Conservation (phyloP, 306 rosid genomes). For the Corylus americana region DNA sequence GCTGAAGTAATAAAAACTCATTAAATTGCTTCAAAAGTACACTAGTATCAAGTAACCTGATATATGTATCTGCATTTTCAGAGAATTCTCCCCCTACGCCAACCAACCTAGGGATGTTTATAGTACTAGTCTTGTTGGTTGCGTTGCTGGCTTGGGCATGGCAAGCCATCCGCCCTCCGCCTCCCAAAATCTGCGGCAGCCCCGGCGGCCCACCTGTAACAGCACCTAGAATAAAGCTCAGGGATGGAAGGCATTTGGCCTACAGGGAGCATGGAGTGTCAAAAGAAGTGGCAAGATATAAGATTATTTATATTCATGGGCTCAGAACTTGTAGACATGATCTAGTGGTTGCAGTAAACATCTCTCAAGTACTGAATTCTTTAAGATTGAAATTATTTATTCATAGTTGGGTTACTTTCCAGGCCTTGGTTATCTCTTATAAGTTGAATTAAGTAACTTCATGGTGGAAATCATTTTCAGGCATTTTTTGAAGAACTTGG, state of each 20-base stretch:
- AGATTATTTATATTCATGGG: constrained; percentile 48
- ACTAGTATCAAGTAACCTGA: no score
- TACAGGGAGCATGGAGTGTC: constrained; percentile 61
- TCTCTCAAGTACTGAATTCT: constrained; percentile 15
- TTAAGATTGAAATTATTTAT: background rate
- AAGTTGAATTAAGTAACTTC: background rate
- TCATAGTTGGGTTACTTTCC: background rate
- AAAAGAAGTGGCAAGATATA: constrained; percentile 40
- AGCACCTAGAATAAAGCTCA: constrained; percentile 50
- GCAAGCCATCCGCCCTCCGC: constrained; percentile 34
- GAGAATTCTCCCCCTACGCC: no score
- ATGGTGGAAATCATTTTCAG: constrained; percentile 21
- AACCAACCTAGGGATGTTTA: constrained; percentile 14
- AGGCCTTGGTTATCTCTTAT: no score
- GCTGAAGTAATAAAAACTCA: no score
- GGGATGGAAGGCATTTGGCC: constrained; percentile 68
- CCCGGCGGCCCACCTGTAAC: constrained; percentile 56
- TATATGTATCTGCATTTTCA: no score
- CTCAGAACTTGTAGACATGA: constrained; percentile 33
- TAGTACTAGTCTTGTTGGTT: constrained; percentile 19
- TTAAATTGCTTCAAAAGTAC: no score
- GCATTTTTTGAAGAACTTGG: constrained; percentile 38
- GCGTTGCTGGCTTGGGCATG: constrained; percentile 37
- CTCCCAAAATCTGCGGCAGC: constrained; percentile 49
- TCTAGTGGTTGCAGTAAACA: constrained; percentile 2